Conservation (phyloP, 2,329 filamentous ascomycete species). For the Penicillium sp. region DNA sequence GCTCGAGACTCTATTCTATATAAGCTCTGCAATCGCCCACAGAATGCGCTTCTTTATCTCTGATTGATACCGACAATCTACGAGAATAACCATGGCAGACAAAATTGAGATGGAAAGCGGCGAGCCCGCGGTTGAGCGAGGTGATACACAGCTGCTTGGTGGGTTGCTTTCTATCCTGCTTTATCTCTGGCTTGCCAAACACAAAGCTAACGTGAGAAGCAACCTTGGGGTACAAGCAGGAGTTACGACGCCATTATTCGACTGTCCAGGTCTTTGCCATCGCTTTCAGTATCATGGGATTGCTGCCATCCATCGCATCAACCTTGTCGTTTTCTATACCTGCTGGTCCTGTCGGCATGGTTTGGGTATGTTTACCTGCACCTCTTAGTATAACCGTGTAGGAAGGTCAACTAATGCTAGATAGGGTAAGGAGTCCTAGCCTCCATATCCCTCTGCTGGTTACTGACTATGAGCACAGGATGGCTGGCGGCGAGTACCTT, state of each 20-base stretch:
- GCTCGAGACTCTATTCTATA: not conserved
- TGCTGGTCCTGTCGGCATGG: conserved; percentile 64
- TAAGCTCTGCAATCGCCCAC: not conserved
- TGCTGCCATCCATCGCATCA: conserved; percentile 64
- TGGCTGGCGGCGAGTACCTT: conserved; percentile 63
- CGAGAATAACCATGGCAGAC: conserved; percentile 20
- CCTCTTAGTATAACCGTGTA: not conserved
- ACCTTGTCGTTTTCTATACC: conserved; percentile 64
- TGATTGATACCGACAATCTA: not conserved
- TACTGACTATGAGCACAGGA: conserved; percentile 28
- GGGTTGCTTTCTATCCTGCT: not conserved
- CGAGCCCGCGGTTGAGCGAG: conserved; percentile 17
- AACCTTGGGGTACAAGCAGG: conserved; percentile 59
- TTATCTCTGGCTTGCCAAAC: conserved; percentile 17
- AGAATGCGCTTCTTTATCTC: not conserved
- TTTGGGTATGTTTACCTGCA: conserved; percentile 53
- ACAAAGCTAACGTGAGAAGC: conserved; percentile 27
- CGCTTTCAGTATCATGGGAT: conserved; percentile 64
- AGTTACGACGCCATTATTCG: conserved; percentile 64
- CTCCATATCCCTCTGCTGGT: not conserved
- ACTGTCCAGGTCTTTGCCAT: conserved; percentile 66
- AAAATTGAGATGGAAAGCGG: conserved; percentile 7
- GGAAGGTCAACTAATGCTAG: conserved; percentile 24
- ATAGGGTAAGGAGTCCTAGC: conserved; percentile 16
- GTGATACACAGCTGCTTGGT: conserved; percentile 28